Conservation (phyloP, 805 yeast species). For the Candida namnaoensis region DNA sequence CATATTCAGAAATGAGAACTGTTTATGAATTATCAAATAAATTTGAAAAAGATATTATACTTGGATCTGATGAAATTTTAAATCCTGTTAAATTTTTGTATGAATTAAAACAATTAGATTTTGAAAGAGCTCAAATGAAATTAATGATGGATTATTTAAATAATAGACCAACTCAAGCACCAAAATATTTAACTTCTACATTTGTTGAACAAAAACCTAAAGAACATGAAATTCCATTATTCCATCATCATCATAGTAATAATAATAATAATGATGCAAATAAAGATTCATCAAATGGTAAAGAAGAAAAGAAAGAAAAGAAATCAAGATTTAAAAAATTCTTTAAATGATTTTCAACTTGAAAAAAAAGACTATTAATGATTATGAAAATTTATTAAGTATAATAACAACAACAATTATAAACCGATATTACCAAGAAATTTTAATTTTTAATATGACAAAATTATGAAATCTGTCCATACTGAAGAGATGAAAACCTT, state of each 20-base stretch:
- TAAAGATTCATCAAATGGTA: not conserved
- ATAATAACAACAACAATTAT: no score
- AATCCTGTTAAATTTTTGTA: constrained; percentile 37
- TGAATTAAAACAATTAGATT: constrained; percentile 26
- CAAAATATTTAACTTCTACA: constrained; percentile 31
- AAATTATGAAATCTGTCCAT: no score
- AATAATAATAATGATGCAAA: not conserved
- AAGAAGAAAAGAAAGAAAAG: constrained; percentile 31
- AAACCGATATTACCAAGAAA: no score
- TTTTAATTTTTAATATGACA: no score
- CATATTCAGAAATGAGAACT: constrained; percentile 73
- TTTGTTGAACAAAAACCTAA: constrained; percentile 5
- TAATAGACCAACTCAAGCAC: constrained; percentile 28
- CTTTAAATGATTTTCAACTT: constrained; percentile 24
- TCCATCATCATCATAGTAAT: constrained; percentile 2
- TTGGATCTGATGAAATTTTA: constrained; percentile 74
- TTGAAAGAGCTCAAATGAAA: constrained; percentile 31
- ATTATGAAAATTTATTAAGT: not conserved
- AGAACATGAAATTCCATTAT: not conserved
- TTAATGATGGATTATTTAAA: constrained; percentile 27
- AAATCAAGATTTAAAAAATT: constrained; percentile 37
- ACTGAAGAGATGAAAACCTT: no score
- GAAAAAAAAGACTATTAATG: not conserved
- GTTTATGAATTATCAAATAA: constrained; percentile 59
- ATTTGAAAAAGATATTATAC: constrained; percentile 61